Evolutionary conservation across 768 basidiomycete genomes (phyloP).

Genomic region (Suillus cothurnatus): DNA sequence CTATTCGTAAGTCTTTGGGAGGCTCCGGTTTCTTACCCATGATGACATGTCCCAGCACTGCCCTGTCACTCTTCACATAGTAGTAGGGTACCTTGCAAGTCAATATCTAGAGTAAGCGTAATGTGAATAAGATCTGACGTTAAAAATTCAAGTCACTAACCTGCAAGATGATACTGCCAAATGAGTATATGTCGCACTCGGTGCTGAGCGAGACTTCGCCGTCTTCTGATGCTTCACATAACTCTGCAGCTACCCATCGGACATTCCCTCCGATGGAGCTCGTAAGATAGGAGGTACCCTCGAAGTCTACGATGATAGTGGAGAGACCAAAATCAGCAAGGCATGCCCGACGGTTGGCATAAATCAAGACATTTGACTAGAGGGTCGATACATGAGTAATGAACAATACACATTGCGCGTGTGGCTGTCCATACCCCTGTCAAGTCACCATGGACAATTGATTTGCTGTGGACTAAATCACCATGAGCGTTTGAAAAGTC

Average conservation of each 20-base stretch:
- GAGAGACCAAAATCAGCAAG: constrained; percentile 52
- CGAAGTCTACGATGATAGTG: constrained; percentile 22
- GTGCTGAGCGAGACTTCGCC: constrained; percentile 12
- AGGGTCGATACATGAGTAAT: not conserved
- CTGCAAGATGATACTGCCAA: constrained; percentile 28
- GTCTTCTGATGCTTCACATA: not conserved
- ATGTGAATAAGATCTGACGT: not conserved
- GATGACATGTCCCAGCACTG: not conserved
- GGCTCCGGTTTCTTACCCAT: not conserved
- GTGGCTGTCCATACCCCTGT: constrained; percentile 1
- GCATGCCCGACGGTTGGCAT: constrained; percentile 40
- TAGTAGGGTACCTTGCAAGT: constrained; percentile 10
- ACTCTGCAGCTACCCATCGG: constrained; percentile 48
- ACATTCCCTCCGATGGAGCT: constrained; percentile 40
- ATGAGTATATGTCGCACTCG: constrained; percentile 46
- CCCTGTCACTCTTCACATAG: not conserved
- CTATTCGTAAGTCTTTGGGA: not conserved
- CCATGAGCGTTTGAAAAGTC: not conserved
- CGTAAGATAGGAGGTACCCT: constrained; percentile 31
- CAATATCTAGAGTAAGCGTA: constrained; percentile 3
- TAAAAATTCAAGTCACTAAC: not conserved
- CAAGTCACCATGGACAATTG: constrained; percentile 10
- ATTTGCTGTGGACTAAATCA: constrained; percentile 7
- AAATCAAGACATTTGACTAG: constrained; percentile 47
- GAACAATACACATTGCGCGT: not conserved